phyloP scores from a whole-genome alignment of 1,139 yeast species.

The Saccharomyces hybrid region DNA sequence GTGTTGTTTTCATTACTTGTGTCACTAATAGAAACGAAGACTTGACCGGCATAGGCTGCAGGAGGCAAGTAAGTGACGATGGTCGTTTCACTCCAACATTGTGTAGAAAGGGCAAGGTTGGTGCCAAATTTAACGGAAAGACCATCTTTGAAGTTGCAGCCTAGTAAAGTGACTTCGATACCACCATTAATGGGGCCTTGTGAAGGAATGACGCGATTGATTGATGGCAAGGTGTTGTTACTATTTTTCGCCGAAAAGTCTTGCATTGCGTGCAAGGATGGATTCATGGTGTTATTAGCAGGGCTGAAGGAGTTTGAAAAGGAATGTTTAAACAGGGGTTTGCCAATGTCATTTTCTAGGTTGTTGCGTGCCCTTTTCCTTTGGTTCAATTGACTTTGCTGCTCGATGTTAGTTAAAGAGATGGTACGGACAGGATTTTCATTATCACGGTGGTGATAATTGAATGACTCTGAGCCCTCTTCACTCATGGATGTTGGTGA shows the following conservation, averaged over 20 bases:
- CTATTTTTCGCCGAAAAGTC: not conserved
- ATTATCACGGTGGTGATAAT: not conserved
- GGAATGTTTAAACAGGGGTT: not conserved
- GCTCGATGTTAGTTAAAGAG: not conserved
- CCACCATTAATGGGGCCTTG: constrained; percentile 93
- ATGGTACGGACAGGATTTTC: not conserved
- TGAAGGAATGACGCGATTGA: constrained; percentile 79
- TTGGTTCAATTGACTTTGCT: not conserved
- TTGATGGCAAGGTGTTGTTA: constrained; percentile 16
- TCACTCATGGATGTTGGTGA: constrained; percentile 64
- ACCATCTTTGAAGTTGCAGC: constrained; percentile 74
- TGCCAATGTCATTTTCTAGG: not conserved
- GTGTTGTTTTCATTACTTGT: constrained; percentile 1
- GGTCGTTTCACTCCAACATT: constrained; percentile 88
- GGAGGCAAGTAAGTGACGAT: constrained; percentile 87
- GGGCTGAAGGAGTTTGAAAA: not conserved
- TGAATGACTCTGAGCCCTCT: constrained; percentile 45
- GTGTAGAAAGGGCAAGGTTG: constrained; percentile 69
- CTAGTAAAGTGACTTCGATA: constrained; percentile 77
- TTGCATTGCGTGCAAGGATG: not conserved
- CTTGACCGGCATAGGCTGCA: constrained; percentile 77
- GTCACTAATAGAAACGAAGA: constrained; percentile 67
- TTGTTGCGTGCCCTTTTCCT: not conserved
- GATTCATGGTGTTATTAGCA: not conserved
- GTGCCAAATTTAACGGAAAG: constrained; percentile 75